A percentile compares a stretch with the other conserved stretches of the same genome.
phyloP scores from a whole-genome alignment of 1,139 yeast genomes.

The Waltiozyma sp. region DNA sequence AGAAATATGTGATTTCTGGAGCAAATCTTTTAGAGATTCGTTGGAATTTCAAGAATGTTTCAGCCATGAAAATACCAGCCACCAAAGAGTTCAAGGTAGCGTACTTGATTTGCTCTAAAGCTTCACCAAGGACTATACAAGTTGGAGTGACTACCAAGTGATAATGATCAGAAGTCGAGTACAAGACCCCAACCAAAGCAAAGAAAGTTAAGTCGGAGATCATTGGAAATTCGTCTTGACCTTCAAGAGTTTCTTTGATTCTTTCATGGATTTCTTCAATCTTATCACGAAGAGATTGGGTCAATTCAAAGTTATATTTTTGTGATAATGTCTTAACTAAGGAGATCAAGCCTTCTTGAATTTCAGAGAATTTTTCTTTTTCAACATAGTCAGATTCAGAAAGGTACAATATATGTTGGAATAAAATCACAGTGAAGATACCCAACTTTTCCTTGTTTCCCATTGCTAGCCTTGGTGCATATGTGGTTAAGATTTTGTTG shows the following conservation, averaged over 20 bases:
- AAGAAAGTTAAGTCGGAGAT: constrained; percentile 56
- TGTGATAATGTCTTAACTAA: constrained; percentile 53
- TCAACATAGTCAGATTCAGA: constrained; percentile 26
- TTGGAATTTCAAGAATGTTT: constrained; percentile 61
- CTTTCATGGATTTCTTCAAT: constrained; percentile 39
- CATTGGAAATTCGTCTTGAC: constrained; percentile 22
- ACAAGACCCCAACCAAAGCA: constrained; percentile 60
- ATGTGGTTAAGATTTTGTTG: constrained; percentile 43
- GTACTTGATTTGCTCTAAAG: constrained; percentile 40
- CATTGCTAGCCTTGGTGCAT: constrained; percentile 67
- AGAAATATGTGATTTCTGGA: constrained; percentile 64
- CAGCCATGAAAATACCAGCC: constrained; percentile 52
- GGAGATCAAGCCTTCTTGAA: constrained; percentile 36
- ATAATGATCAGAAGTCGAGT: constrained; percentile 92
- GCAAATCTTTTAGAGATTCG: constrained; percentile 65
- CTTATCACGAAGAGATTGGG: constrained; percentile 41
- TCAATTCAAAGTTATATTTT: constrained; percentile 52
- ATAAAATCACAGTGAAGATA: constrained; percentile 49
- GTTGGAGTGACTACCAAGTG: constrained; percentile 87
- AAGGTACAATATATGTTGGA: constrained; percentile 49
- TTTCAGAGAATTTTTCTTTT: constrained; percentile 20
- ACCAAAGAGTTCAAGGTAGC: constrained; percentile 28
- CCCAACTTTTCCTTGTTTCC: constrained; percentile 77
- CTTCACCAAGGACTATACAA: constrained; percentile 59
- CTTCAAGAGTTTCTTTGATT: constrained; percentile 22